phyloP scores from a whole-genome alignment of 192 early-diverging fungal genomes.

The Podila verticillata region DNA sequence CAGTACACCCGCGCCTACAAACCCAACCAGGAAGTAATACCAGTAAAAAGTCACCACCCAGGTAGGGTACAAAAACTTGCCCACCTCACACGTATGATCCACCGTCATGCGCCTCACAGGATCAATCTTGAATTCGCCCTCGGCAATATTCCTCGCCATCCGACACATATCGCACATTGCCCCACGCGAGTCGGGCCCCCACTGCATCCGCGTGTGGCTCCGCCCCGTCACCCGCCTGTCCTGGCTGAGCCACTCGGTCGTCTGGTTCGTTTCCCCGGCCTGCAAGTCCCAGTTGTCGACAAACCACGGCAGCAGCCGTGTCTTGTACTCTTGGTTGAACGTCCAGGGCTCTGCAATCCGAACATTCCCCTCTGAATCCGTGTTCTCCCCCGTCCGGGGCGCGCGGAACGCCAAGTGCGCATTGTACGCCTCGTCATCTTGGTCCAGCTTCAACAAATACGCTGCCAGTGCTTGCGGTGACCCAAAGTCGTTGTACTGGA shows the following conservation, averaged over 20 bases:
- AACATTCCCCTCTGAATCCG: slow-evolving; percentile 1
- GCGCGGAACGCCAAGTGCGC: slow-evolving; percentile 6
- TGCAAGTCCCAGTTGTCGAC: slow-evolving; percentile 24
- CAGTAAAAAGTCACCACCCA: slow-evolving; percentile 23
- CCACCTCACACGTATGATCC: slow-evolving; percentile 5
- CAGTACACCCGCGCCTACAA: background rate
- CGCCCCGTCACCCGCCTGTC: slow-evolving; percentile 1
- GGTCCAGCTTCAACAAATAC: slow-evolving; percentile 12
- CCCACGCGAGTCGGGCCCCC: slow-evolving; percentile 11
- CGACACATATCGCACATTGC: slow-evolving; percentile 10
- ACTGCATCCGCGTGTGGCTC: slow-evolving; percentile 22
- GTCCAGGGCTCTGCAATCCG: background rate
- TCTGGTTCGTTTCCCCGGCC: background rate
- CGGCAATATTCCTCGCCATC: slow-evolving; percentile 7
- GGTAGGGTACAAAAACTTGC: slow-evolving; percentile 13
- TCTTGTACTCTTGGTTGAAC: slow-evolving; percentile 17
- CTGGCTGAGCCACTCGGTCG: slow-evolving; percentile 8
- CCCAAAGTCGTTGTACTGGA: slow-evolving; percentile 25
- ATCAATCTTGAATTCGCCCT: background rate
- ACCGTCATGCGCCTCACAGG: slow-evolving; percentile 4
- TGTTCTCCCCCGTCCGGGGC: slow-evolving; percentile 1
- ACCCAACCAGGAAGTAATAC: background rate
- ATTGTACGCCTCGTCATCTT: slow-evolving; percentile 9
- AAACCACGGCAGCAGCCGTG: slow-evolving; percentile 17
- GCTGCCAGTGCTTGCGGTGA: slow-evolving; percentile 16